A percentile compares a stretch with the other conserved stretches of the same genome.
Conservation (phyloP, 495 filamentous ascomycete genomes). For the Melanomma pulvis-pyrius region DNA sequence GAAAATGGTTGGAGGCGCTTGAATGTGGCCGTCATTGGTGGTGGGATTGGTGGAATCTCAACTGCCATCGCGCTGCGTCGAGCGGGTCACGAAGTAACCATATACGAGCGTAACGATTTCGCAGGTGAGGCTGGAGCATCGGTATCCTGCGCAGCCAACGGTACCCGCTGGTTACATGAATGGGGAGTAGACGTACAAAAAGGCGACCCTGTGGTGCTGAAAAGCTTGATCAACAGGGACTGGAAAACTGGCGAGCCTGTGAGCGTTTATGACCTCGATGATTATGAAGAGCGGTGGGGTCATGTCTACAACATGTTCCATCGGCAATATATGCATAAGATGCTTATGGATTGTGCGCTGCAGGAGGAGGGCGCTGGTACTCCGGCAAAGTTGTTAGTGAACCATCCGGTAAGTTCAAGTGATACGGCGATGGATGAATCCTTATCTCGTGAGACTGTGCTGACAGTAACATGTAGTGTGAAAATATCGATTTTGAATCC, state of each 20-base stretch:
- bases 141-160: conserved; percentile 5
- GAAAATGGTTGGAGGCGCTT: background rate
- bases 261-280: conserved; percentile 51
- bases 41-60: conserved; percentile 5
- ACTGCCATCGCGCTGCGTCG: conserved; percentile 1
- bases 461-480: too few relatives aligned
- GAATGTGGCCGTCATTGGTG: conserved; percentile 9
- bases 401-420: conserved; percentile 51
- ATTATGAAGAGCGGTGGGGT: conserved; percentile 31
- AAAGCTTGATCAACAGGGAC: conserved; percentile 54
- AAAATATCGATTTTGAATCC: conserved; percentile 41
- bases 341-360: conserved; percentile 55
- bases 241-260: conserved; percentile 55
- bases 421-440: too few relatives aligned
- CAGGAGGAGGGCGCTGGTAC: conserved; percentile 48
- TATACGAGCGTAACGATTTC: conserved; percentile 7
- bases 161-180: conserved; percentile 7
- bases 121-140: conserved; percentile 8
- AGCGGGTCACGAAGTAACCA: background rate
- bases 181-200: conserved; percentile 38
- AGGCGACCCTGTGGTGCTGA: conserved; percentile 54
- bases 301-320: conserved; percentile 48
- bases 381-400: conserved; percentile 50
- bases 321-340: conserved; percentile 58
- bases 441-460: too few relatives aligned